These are phyloP conservation scores for Septoria linicola DNA, from an alignment of 2,329 filamentous ascomycete species.

Conservation along the genomic window DNA sequence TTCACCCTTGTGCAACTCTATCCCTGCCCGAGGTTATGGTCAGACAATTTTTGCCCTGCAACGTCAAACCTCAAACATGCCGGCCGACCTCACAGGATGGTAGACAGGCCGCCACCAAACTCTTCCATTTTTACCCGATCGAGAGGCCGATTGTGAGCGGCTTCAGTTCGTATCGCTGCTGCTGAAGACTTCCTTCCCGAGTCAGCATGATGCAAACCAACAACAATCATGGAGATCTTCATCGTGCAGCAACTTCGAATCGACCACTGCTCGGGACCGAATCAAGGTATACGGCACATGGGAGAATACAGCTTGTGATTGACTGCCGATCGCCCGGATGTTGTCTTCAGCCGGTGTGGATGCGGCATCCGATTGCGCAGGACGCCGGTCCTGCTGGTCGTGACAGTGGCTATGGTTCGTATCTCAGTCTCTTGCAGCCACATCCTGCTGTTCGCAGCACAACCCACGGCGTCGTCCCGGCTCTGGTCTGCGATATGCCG, in stretches of 20 bases:
- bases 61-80: background rate
- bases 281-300: slow-evolving; percentile 4
- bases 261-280: slow-evolving; percentile 6
- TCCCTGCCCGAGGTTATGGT: no score
- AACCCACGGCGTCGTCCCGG: background rate
- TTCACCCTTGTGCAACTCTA: no score
- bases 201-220: slow-evolving; percentile 1
- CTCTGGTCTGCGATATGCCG: slow-evolving; percentile 10
- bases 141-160: no score
- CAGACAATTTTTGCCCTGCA: background rate
- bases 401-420: background rate
- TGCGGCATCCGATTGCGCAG: slow-evolving; percentile 4
- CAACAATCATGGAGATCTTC: slow-evolving; percentile 4
- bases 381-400: background rate
- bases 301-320: background rate
- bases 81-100: background rate
- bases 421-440: background rate
- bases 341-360: slow-evolving; percentile 1
- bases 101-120: no score
- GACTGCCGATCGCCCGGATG: slow-evolving; percentile 13
- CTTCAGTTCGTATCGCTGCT: background rate
- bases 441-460: background rate
- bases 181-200: no score
- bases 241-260: background rate
- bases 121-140: no score